A percentile compares a stretch with the other conserved stretches of the same genome.
These are phyloP conservation scores for Suhomyces vadensis DNA, from an alignment of 805 yeast genomes.

Conservation along the genomic window DNA sequence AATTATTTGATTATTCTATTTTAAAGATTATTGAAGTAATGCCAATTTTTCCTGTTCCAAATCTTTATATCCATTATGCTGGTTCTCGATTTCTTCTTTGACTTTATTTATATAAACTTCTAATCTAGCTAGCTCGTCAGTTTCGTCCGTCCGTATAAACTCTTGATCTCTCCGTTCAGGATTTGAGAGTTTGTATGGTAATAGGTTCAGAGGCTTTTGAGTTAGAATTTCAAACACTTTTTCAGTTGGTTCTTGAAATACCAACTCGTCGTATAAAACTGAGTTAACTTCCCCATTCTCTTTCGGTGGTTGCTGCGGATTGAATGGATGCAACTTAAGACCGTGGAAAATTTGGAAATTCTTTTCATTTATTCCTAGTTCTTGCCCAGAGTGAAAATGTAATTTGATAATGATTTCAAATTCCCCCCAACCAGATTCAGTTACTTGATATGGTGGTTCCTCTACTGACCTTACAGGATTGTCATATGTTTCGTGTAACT, in stretches of 20 bases:
- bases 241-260: conserved; percentile 95
- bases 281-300: conserved; percentile 46
- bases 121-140: conserved; percentile 42
- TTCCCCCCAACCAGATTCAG: conserved; percentile 99
- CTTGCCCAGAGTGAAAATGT: conserved; percentile 80
- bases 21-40: conserved; percentile 27
- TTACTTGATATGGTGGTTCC: conserved; percentile 88
- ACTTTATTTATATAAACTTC: conserved; percentile 41
- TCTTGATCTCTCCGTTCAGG: conserved; percentile 43
- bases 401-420: conserved; percentile 89
- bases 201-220: conserved; percentile 59
- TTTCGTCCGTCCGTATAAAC: conserved; percentile 40
- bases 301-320: conserved; percentile 37
- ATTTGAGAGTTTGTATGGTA: conserved; percentile 38
- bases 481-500: conserved; percentile 91
- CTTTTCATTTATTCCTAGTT: conserved; percentile 67
- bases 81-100: conserved; percentile 42
- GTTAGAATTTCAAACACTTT: conserved; percentile 78
- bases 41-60: conserved; percentile 45
- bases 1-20: neutral
- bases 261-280: conserved; percentile 80
- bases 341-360: conserved; percentile 84
- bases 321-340: conserved; percentile 87
- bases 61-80: conserved; percentile 39
- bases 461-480: conserved; percentile 86